Conservation (phyloP, 2,329 filamentous ascomycete species). For the Venturia nashicola region DNA sequence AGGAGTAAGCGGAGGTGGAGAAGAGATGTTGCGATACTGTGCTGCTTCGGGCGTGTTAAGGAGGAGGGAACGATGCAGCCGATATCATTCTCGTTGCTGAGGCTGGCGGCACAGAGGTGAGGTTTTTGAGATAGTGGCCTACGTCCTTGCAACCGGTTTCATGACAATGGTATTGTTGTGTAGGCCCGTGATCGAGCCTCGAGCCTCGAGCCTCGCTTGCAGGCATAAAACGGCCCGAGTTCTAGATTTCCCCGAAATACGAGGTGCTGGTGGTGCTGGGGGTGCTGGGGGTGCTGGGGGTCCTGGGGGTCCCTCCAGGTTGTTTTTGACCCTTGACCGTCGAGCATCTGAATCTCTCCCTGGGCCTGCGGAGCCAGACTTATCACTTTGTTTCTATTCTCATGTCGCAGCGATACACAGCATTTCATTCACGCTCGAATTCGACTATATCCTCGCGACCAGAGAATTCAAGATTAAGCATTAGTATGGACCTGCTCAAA, state of each 20-base stretch:
- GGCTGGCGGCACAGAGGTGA: neutral
- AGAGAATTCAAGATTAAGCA: neutral
- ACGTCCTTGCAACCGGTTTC: neutral
- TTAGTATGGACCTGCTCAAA: neutral
- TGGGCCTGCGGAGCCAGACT: no score
- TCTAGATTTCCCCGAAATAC: neutral
- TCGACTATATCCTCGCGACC: no score
- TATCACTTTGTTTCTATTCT: no score
- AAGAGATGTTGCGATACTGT: neutral
- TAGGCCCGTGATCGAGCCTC: no score
- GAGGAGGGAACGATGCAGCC: neutral
- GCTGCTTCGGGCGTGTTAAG: neutral
- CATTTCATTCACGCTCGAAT: no score
- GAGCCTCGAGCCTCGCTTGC: neutral
- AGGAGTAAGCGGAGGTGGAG: neutral
- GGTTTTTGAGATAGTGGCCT: neutral
- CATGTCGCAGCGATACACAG: no score
- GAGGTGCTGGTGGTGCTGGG: no score
- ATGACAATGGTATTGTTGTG: neutral
- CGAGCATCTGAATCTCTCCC: neutral
- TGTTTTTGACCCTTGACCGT: neutral
- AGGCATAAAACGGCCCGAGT: neutral
- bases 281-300: no score
- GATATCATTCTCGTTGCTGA: neutral
- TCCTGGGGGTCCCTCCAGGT: no score